Conservation (phyloP, 352 stramenopile species). For the Phytophthora sp. region DNA sequence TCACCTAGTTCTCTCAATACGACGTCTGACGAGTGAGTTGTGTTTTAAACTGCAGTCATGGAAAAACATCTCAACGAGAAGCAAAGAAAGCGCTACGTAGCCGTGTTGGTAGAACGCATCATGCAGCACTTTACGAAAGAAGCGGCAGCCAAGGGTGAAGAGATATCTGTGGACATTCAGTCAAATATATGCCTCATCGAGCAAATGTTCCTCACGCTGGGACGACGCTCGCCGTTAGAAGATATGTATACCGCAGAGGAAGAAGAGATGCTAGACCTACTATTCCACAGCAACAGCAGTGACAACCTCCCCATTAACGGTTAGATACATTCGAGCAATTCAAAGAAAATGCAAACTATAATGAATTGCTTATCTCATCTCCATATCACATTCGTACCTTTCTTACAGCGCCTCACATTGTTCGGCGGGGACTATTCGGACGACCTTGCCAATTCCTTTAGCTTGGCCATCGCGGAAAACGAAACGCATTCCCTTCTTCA, state of each 20-base stretch:
- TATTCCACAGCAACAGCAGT: constrained; percentile 41
- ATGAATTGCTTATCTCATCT: constrained; percentile 9
- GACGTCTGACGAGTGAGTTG: neutral
- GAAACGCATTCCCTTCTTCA: constrained; percentile 96
- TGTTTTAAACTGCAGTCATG: constrained; percentile 34
- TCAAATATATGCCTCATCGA: constrained; percentile 72
- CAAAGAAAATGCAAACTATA: constrained; percentile 9
- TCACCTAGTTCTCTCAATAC: too few species aligned
- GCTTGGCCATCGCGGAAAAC: constrained; percentile 98
- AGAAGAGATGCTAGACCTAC: constrained; percentile 71
- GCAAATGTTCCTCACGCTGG: constrained; percentile 60
- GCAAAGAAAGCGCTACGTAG: constrained; percentile 44
- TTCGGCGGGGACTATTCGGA: constrained; percentile 65
- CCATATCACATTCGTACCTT: neutral
- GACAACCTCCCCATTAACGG: constrained; percentile 29
- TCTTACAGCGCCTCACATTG: constrained; percentile 20
- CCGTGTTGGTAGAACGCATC: constrained; percentile 47
- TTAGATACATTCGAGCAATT: neutral
- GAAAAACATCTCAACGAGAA: constrained; percentile 41
- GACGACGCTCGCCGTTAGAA: constrained; percentile 63
- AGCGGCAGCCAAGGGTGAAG: constrained; percentile 28
- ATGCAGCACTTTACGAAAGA: constrained; percentile 41
- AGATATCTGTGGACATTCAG: constrained; percentile 68
- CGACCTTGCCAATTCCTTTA: constrained; percentile 96
- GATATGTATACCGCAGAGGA: constrained; percentile 84